Evolutionary conservation across 805 yeast genomes (phyloP), one percentile per base, ranked within the genome.

Genomic region (Nakazawaea pomicola): DNA sequence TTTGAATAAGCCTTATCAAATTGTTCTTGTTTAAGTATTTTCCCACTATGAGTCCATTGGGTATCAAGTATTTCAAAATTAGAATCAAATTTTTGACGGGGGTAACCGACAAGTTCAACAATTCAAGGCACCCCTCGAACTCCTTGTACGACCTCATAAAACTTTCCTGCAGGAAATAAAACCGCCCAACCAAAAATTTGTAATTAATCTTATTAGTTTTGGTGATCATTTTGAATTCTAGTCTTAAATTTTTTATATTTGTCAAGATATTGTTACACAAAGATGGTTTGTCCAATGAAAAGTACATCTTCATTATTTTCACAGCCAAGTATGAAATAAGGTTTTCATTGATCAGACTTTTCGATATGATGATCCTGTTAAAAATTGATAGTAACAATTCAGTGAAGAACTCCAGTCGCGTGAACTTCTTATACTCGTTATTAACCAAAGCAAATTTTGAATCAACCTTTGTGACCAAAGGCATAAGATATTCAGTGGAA

Each of bases 221-320:
- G 3, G 67, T 54, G 30, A 68, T 76, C n/a, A 61, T 55, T 3
- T 47, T 48, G 39, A 68, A 67, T 29, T 62, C 65, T 29, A 78
- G 58, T 18, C 63, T 60, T 15, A 79, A 65, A 36, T 68, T 73
- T 49, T 72, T 75, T 63, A 79, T 71, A 54, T 78, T 79, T 25
- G 80, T 69, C 51, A 78, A 77, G 29, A 79, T 76, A 49, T 79
- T 78, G 27, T 77, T 68, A 56, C 85, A 79, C 14, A 77, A 58
- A 48, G 77, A 62, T 5, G 83, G 82, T 23, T 72, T 75, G 23
- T 66, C 71, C 17, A 79, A 68, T 29, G 56, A 60, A 52, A 75
- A 74, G 53, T 79, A 79, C 0, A 74, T 59, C 46, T 60, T 62
- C 54, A 82, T 78, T 33, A 79, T 53, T 29, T 65, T 61, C 21